Evolutionary conservation across 805 yeast genomes (phyloP), one percentile per base, ranked within the genome.

Genomic region (Candida fluviatilis): DNA sequence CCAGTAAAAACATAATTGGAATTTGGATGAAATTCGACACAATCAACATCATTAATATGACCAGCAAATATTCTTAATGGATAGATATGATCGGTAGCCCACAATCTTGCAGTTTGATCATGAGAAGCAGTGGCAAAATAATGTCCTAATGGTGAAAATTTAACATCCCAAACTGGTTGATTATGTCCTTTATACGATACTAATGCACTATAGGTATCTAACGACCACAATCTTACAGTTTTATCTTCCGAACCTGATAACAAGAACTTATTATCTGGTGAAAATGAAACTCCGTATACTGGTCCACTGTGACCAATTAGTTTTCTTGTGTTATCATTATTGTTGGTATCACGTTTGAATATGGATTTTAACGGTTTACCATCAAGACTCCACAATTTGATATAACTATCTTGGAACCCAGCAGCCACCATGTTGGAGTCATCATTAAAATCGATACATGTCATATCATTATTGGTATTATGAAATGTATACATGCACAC

Each of bases 401-500:
- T 82, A 53, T 79, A 88, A 41, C 93, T 82, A 57, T 91, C 98
- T 51, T 87, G 89, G 54, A 93, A 93, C 7, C 99, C 98, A 24
- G 90, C 96, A 2, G 97, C 97, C 21, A 87, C 82, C 45, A 89
- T 52, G 16, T 90, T 79, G 13, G 91, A 80, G 59, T 91, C 97
- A 37, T 82, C 85, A 51, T 91, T 88, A 66, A 91, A 91, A 46
- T 82, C 85, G 34, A 91, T 57, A 35, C 89, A 78, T n/a, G 95
- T 85, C 73, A 93, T 68, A 44, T 85, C 95, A 47, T 84, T 83
- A 56, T 87, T 83, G 8, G 97, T 86, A 62, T 93, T 93, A 69
- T 93, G 99, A 66, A 93, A 90, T 1, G 98, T 91, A 67, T 93
- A 93, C 95, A 91, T 87, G 62, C 98, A 93, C 25, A 91, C 95